Base-by-base conservation (phyloP, 495 filamentous ascomycete species). In the Jackrogersella multiformis region DNA sequence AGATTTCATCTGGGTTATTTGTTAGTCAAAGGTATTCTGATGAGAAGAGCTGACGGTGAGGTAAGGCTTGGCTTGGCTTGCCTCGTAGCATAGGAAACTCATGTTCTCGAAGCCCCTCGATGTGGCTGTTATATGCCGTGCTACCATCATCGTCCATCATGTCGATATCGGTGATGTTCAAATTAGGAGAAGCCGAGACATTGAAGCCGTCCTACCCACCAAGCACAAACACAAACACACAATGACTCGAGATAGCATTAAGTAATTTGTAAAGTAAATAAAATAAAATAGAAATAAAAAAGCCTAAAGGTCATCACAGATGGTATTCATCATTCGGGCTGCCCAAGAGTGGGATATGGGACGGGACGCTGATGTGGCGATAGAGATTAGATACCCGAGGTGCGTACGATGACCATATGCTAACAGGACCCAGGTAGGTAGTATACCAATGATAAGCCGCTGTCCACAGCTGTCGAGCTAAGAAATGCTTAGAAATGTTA, bases 71-170 rank as follows among this genome's bases (percentile, higher is more conserved):
- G n/a, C 6, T 35, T 38, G 12, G 69, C 77, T 73, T 80, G 92
- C 93, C 90, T 75, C 85, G 83, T n/a, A 97, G 81, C 83, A 92
- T 88, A 28, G 94, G 94, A 80, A 92, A 98, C 69, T 98, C 91
- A 2, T 79, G 70, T 20, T 84, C 76, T 62, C 94, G 85, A 55
- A 96, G 84, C 6, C 66, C 71, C 69, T 95, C 90, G 34, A 97
- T 82, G 66, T 84, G 77, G 26, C 74, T 73, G 62, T 90, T 89
- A 77, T 96, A 96, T 72, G 76, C 74, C 56, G 63, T 58, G 26
- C 18, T 49, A 24, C 21, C 61, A 56, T 56, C 68, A 57, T 41
- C 64, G 52, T 64, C 65, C 55, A 66, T 61, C 73, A 75, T 75
- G 45, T 71, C 58, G 61, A 75, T 75, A 51, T 71, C 58, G 61